Conservation (phyloP, 345 rosid species). For the Noccaea bulbosa region DNA sequence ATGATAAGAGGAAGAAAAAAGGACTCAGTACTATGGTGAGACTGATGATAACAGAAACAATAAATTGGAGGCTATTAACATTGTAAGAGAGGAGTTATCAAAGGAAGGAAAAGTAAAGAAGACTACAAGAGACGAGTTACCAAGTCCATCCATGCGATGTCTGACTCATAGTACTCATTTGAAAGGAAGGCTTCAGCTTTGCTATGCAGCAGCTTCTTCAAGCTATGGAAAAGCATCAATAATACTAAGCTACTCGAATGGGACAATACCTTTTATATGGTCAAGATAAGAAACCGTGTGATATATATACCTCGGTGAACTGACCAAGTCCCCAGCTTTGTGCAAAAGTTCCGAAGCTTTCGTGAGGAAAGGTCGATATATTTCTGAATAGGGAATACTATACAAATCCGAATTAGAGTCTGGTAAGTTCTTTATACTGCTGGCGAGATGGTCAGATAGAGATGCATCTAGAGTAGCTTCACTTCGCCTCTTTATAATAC, state of each 20-base stretch:
- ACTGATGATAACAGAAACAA: background rate
- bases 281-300: constrained; percentile 3
- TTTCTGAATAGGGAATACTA: constrained; percentile 67
- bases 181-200: constrained; percentile 92
- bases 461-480: constrained; percentile 56
- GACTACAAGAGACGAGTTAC: constrained; percentile 44
- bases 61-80: background rate
- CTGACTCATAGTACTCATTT: constrained; percentile 87
- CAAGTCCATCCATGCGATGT: constrained; percentile 98
- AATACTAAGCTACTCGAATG: constrained; percentile 6
- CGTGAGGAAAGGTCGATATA: constrained; percentile 63
- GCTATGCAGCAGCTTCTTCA: constrained; percentile 83
- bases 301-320: constrained; percentile 65
- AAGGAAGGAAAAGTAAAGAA: background rate
- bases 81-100: too few species aligned
- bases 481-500: constrained; percentile 68
- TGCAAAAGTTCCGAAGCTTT: constrained; percentile 76
- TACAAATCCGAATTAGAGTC: constrained; percentile 56
- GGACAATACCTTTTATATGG: background rate
- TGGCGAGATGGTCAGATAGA: constrained; percentile 39
- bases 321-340: constrained; percentile 80
- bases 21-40: background rate
- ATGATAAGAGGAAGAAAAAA: constrained; percentile 6
- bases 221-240: constrained; percentile 53
- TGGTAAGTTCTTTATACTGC: constrained; percentile 39